Evolutionary conservation across 108 stramenopile genomes (phyloP).

Genomic region (Thalassiosira profunda): DNA sequence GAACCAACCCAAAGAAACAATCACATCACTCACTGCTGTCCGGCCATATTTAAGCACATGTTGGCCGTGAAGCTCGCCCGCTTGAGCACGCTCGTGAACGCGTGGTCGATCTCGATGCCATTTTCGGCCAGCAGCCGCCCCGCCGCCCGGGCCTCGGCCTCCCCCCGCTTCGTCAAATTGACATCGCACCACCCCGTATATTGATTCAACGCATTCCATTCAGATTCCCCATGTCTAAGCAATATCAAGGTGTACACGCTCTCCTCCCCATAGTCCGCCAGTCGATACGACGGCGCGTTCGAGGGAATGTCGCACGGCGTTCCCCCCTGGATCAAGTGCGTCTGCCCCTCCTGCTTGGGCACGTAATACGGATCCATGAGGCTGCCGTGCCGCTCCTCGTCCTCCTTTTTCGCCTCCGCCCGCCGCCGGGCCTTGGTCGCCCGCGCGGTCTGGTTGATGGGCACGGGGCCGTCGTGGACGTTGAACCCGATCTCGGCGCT

Average conservation of each 20-base stretch:
- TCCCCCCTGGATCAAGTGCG: constrained; percentile 64
- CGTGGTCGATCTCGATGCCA: constrained; percentile 87
- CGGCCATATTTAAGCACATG: constrained; percentile 78
- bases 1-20: not conserved
- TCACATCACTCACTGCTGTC: constrained; percentile 60
- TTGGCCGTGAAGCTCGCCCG: constrained; percentile 79
- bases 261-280: constrained; percentile 80
- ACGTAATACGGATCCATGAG: constrained; percentile 48
- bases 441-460: constrained; percentile 17
- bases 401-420: not conserved
- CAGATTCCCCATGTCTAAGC: constrained; percentile 83
- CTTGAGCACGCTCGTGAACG: constrained; percentile 80
- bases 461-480: constrained; percentile 35
- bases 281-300: constrained; percentile 48
- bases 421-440: not conserved
- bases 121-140: constrained; percentile 79
- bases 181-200: constrained; percentile 92
- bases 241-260: constrained; percentile 78
- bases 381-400: constrained; percentile 3
- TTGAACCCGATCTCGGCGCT: constrained; percentile 25
- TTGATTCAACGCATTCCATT: constrained; percentile 82
- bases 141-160: constrained; percentile 77
- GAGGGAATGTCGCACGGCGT: constrained; percentile 61
- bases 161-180: constrained; percentile 69
- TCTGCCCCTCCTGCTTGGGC: constrained; percentile 25